Evolutionary conservation across 768 basidiomycete species (phyloP), one percentile per base, ranked within the genome.

Genomic region (Coprinopsis cinerea): DNA sequence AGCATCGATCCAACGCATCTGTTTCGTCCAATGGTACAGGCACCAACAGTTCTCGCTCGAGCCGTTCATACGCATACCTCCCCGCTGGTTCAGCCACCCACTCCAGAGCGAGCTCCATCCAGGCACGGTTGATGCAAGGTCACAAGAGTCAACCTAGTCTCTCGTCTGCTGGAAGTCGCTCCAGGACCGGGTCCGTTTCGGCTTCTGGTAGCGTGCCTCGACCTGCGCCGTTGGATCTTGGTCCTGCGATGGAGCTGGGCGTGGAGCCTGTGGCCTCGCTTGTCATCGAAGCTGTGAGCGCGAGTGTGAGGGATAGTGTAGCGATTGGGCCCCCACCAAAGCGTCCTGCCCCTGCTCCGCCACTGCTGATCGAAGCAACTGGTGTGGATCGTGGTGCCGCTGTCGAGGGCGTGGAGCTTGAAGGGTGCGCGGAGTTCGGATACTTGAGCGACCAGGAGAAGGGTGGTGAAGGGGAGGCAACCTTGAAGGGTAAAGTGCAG

Each of bases 281-380:
- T 43, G 41, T 17, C 18, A 43, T 43, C 18, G 41, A 43, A 24
- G 44, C 28, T 45, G 44, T 27, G 5, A 45, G 44, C 20, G 44
- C 44, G 44, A 45, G 27, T 32, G 28, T 32, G 25, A 7, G 44
- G 28, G 35, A 39, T 14, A 14, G 14, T 15, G 35, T 28, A 22
- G 24, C 23, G 27, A 25, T 26, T 11, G 47, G 47, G 11, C 47
- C 35, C n/a, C 22, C 11, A 13, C 30, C 41, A 11, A 5, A 23
- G 11, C 44, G 44, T 15, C 44, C 26, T 3, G 1, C 37, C 2
- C 25, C 36, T 49, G 48, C 36, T 5, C 11, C 25, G 42, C 35
- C 17, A 1, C n/a, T 36, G 20, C 22, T n/a, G 23, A 28, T 28
- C n/a, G 23, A 18, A 4, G 46, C 18, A 6, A 23, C n/a, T 34